Evolutionary conservation across 331 rosid species (phyloP), one percentile per base, ranked within the genome.

Genomic region (Erythrophleum ivorense): DNA sequence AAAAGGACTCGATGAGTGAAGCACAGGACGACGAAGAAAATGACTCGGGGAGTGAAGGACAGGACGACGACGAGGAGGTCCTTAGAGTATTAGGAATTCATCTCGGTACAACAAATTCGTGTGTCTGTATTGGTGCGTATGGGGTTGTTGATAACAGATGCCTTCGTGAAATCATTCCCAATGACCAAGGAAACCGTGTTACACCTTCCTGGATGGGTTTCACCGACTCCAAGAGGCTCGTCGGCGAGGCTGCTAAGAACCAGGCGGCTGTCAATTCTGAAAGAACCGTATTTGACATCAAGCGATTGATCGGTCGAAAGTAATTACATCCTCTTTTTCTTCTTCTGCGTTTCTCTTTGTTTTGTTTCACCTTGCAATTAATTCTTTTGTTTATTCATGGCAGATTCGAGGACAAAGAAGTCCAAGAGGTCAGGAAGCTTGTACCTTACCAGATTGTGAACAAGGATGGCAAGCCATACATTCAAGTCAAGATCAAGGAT

Each of bases 231-330:
- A 97, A 93, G n/a, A n/a, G n/a, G n/a, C n/a, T n/a, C n/a, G n/a
- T n/a, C n/a, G n/a, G n/a, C n/a, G n/a, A n/a, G n/a, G 97, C 97
- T 78, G 97, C 97, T 5, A 93, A 93, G 92, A 93, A 93, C 81
- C 97, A 82, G 89, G 97, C 97, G 60, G 97, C 97, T 63, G 97
- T 90, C 60, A 93, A 93, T 77, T 80, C 92, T 0, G 97, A 93
- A 41, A 91, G 97, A 85, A 92, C 97, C 59, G 24, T 92, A 71
- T 92, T 92, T 79, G 97, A 92, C 41, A 94, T 92, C 77, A 92
- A 92, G 88, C 89, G 97, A 66, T 94, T 92, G 73, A 92, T 92
- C 2, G 97, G 97, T 78, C 86, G 97, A 86, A 93, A 91, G 97
- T 93, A 86, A 85, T 77, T 52, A 34, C 3, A 63, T 72, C 58